phyloP scores from a whole-genome alignment of 2,329 filamentous ascomycete species.

The Fusarium kyushuense region DNA sequence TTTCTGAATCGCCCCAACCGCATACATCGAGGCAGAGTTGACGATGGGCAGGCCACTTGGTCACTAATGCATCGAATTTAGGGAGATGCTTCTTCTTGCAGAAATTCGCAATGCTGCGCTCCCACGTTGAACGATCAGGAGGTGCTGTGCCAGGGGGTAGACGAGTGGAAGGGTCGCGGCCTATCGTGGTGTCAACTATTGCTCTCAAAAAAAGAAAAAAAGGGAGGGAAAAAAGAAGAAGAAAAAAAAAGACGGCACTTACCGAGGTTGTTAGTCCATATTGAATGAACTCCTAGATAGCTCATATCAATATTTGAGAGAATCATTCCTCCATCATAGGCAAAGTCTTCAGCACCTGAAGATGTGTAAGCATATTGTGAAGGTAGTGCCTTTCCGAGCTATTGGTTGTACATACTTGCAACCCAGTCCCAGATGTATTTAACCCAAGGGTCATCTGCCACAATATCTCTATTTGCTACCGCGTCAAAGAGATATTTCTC shows the following conservation, averaged over 20 bases:
- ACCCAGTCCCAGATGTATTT: slow-evolving; percentile 84
- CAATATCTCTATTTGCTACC: slow-evolving; percentile 72
- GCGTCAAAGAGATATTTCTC: slow-evolving; percentile 75
- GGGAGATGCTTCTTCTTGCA: slow-evolving; percentile 73
- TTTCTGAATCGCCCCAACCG: slow-evolving; percentile 73
- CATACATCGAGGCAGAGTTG: slow-evolving; percentile 82
- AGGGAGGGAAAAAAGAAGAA: no score
- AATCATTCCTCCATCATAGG: slow-evolving; percentile 77
- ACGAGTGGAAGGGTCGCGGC: slow-evolving; percentile 61
- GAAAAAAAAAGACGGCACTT: slow-evolving; percentile 41
- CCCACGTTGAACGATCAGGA: slow-evolving; percentile 67
- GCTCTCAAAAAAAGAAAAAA: background rate
- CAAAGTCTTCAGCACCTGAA: slow-evolving; percentile 71
- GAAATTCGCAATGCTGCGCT: slow-evolving; percentile 71
- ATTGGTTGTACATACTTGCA: slow-evolving; percentile 62
- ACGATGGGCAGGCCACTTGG: slow-evolving; percentile 75
- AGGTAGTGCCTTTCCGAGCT: background rate
- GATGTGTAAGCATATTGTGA: slow-evolving; percentile 34
- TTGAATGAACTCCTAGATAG: slow-evolving; percentile 78
- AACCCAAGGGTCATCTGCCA: slow-evolving; percentile 79
- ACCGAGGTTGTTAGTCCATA: slow-evolving; percentile 80
- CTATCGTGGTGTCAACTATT: slow-evolving; percentile 50
- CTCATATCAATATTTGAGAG: slow-evolving; percentile 76
- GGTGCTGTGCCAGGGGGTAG: slow-evolving; percentile 59
- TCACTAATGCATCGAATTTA: slow-evolving; percentile 71